Evolutionary conservation across 371 early-diverging fungal genomes (phyloP).

Genomic region (Mortierella sp.): DNA sequence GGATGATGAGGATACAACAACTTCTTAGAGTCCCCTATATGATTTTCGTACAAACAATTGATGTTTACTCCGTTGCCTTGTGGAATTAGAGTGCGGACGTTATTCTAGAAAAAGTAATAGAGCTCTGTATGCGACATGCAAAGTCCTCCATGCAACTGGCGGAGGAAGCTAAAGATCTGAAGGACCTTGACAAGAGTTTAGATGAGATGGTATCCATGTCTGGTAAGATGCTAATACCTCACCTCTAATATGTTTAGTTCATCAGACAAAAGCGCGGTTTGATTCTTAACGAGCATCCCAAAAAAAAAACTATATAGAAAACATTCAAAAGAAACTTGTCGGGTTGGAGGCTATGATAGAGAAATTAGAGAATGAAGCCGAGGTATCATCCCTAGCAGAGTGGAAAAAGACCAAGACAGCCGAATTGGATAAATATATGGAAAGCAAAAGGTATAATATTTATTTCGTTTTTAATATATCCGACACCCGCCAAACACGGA

Average conservation of each 20-base stretch:
- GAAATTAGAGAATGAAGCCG: constrained; percentile 32
- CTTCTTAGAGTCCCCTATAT: no score
- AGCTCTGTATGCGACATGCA: constrained; percentile 36
- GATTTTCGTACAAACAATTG: no score
- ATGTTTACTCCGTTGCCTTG: no score
- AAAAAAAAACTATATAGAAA: constrained; percentile 20
- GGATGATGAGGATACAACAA: background rate
- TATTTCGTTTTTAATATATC: background rate
- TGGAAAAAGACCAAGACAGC: constrained; percentile 40
- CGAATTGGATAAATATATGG: constrained; percentile 51
- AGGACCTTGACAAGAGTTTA: constrained; percentile 29
- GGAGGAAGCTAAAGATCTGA: constrained; percentile 28
- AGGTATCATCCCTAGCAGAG: constrained; percentile 29
- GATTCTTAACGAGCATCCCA: no score
- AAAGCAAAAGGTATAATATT: constrained; percentile 23
- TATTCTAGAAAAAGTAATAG: constrained; percentile 41
- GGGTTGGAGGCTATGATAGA: constrained; percentile 38
- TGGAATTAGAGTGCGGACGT: constrained; percentile 38
- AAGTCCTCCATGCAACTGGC: constrained; percentile 16
- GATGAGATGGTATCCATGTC: constrained; percentile 29
- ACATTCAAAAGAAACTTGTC: constrained; percentile 35
- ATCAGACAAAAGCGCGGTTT: no score
- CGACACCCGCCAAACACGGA: no score
- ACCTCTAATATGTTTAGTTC: background rate
- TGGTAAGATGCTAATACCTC: constrained; percentile 14